phyloP scores from a whole-genome alignment of 2,329 filamentous ascomycete species.

The Lachnellula occidentalis region DNA sequence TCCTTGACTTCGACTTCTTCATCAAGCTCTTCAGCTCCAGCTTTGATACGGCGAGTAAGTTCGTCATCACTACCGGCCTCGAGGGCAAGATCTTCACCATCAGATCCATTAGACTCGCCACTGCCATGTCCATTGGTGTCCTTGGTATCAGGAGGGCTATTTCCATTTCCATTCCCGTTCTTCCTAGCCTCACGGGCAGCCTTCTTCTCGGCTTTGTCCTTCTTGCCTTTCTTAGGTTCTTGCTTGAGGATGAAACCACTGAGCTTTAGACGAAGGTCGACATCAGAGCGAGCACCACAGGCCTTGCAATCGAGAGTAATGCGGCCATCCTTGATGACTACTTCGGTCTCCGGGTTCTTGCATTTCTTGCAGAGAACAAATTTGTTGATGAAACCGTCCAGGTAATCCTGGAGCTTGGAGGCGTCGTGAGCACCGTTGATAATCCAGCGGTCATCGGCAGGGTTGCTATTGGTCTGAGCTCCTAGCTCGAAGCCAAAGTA shows the following conservation, averaged over 20 bases:
- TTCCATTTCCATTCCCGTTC: slow-evolving; percentile 47
- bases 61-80: slow-evolving; percentile 87
- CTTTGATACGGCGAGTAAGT: slow-evolving; percentile 69
- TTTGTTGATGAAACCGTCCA: slow-evolving; percentile 97
- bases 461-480: slow-evolving; percentile 97
- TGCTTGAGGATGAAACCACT: slow-evolving; percentile 98
- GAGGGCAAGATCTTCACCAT: slow-evolving; percentile 46
- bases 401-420: slow-evolving; percentile 91
- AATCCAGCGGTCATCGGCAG: slow-evolving; percentile 98
- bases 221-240: slow-evolving; percentile 88
- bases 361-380: slow-evolving; percentile 99
- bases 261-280: slow-evolving; percentile 90
- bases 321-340: slow-evolving; percentile 87
- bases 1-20: slow-evolving; percentile 66
- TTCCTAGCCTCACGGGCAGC: slow-evolving; percentile 83
- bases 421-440: slow-evolving; percentile 98
- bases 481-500: slow-evolving; percentile 99
- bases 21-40: slow-evolving; percentile 67
- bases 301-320: slow-evolving; percentile 98
- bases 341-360: slow-evolving; percentile 98
- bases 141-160: slow-evolving; percentile 39
- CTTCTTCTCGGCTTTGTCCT: slow-evolving; percentile 89
- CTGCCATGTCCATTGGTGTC: slow-evolving; percentile 48
- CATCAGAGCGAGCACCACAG: slow-evolving; percentile 87
- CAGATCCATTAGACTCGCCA: slow-evolving; percentile 54